Base-by-base conservation (phyloP, 495 filamentous ascomycete species). In the Neurospora sp. region DNA sequence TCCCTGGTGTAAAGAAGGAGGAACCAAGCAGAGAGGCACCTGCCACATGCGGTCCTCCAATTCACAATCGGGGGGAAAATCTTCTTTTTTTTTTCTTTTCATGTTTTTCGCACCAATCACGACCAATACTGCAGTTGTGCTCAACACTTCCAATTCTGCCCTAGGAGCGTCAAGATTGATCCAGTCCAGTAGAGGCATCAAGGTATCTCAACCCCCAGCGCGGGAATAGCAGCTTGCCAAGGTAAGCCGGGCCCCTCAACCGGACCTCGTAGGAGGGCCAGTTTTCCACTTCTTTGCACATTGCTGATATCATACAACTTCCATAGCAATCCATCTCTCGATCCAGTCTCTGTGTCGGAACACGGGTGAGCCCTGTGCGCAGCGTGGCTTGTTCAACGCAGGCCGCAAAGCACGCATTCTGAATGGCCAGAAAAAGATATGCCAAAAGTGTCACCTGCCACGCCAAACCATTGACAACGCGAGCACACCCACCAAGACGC, bases 381-480 rank as follows among this genome's bases (percentile, higher is more conserved):
- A 27, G 22, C 22, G 22, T 27, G 53, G 53, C 53, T 6, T 61
- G 53, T 61, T 61, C 14, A 61, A 61, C 53, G 53, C 27, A 61
- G 27, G 53, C 27, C 53, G 53, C 53, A 16, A 68, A 40, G 8
- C 59, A 68, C 42, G 73, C 68, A 69, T 41, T 69, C 53, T 75
- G 79, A 76, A 69, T 76, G 75, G 74, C 59, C 41, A 76, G 68
- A 37, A 70, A 61, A 44, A 18, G 69, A 37, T 14, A 40, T 72
- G 48, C 59, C 73, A 75, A 73, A 72, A 71, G 75, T 74, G 79
- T 79, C 79, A 80, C 71, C 73, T 78, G 78, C 73, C 72, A 59
- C 42, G 12, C 27, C 53, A 18, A 18, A 35, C 53, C 53, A 61
- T 61, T 61, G 53, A 35, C 27, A 61, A 61, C 2, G 27, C 53